Conservation (phyloP, 192 early-diverging fungal species). For the Phlyctochytrium planicorne region DNA sequence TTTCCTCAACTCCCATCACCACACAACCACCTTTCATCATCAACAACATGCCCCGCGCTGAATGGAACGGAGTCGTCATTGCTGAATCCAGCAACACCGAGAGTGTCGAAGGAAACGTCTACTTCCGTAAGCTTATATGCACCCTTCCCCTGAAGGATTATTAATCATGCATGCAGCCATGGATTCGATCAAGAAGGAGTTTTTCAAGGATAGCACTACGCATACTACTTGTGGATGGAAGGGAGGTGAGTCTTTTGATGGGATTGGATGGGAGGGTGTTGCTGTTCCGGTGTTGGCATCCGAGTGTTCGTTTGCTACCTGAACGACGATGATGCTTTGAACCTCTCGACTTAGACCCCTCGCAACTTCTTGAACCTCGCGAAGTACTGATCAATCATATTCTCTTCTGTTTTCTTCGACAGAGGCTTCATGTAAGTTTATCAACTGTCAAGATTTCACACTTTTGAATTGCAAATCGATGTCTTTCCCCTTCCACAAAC, state of each 20-base stretch:
- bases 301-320: not conserved
- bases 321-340: not conserved
- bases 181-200: constrained; percentile 40
- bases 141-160: constrained; percentile 15
- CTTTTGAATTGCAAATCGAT: too few species aligned
- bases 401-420: constrained; percentile 1
- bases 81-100: constrained; percentile 40
- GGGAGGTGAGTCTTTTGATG: constrained; percentile 22
- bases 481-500: too few species aligned
- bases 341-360: not conserved
- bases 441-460: too few species aligned
- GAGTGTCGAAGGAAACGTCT: constrained; percentile 47
- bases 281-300: not conserved
- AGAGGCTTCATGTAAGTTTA: too few species aligned
- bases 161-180: not conserved
- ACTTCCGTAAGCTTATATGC: too few species aligned
- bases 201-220: constrained; percentile 34
- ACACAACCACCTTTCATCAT: not conserved
- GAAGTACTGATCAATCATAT: not conserved
- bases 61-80: constrained; percentile 27
- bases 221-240: constrained; percentile 49
- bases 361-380: not conserved
- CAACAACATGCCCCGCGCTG: constrained; percentile 3
- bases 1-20: too few species aligned
- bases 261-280: not conserved